phyloP scores from a whole-genome alignment of 2,329 filamentous ascomycete genomes.

The Hypoxylon rubiginosum region DNA sequence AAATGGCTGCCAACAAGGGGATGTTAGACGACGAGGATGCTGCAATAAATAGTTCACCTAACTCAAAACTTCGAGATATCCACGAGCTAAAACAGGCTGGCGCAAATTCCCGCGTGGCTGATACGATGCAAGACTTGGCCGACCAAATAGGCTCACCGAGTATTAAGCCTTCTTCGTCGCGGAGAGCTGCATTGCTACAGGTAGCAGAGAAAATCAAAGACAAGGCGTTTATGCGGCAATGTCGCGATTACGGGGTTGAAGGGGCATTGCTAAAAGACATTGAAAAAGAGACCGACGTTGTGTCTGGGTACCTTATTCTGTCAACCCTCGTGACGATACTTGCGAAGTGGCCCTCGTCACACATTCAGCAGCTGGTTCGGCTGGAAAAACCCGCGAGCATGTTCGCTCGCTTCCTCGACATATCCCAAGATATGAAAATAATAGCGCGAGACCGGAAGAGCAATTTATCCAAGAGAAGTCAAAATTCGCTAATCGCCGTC shows the following conservation, averaged over 20 bases:
- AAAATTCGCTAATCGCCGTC: slow-evolving; percentile 67
- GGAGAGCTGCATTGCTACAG: slow-evolving; percentile 71
- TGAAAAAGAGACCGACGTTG: slow-evolving; percentile 69
- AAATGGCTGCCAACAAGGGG: slow-evolving; percentile 31
- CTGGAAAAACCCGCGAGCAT: slow-evolving; percentile 67
- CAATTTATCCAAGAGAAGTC: slow-evolving; percentile 77
- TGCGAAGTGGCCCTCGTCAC: slow-evolving; percentile 69
- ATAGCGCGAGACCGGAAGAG: slow-evolving; percentile 74
- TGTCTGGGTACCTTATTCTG: slow-evolving; percentile 74
- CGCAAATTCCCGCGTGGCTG: slow-evolving; percentile 74
- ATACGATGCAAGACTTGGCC: slow-evolving; percentile 74
- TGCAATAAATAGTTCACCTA: slow-evolving; percentile 58
- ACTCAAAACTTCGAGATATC: slow-evolving; percentile 70
- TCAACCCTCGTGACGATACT: slow-evolving; percentile 74
- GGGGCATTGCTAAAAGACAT: slow-evolving; percentile 75
- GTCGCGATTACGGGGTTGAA: slow-evolving; percentile 80
- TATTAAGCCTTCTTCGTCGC: slow-evolving; percentile 62
- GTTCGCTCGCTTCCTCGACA: slow-evolving; percentile 67
- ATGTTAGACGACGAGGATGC: slow-evolving; percentile 59
- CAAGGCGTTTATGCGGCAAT: slow-evolving; percentile 75
- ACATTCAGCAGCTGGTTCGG: slow-evolving; percentile 69
- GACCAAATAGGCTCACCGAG: slow-evolving; percentile 69
- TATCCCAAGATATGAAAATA: slow-evolving; percentile 67
- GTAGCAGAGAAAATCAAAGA: slow-evolving; percentile 71
- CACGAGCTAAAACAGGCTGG: slow-evolving; percentile 76